Conservation (phyloP, 2,329 filamentous ascomycete species). For the Fusarium aywerte region DNA sequence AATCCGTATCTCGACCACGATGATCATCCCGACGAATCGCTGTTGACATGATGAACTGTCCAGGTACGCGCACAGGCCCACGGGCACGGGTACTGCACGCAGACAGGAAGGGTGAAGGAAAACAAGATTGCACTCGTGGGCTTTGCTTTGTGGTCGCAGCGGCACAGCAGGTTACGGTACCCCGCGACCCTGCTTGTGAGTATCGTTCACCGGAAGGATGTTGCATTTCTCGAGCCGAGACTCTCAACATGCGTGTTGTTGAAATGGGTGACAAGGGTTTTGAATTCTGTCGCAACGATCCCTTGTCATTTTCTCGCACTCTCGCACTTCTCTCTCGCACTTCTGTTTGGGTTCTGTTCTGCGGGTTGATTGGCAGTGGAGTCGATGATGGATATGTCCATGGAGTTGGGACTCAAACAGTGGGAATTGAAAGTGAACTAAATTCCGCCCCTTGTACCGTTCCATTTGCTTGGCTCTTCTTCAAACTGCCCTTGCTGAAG, state of each 20-base stretch:
- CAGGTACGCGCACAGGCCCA: constrained; percentile 1
- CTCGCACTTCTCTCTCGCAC: neutral
- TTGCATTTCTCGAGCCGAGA: constrained; percentile 16
- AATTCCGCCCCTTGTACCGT: neutral
- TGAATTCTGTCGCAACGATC: neutral
- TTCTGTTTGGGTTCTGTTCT: neutral
- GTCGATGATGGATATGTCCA: constrained; percentile 15
- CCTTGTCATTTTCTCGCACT: neutral
- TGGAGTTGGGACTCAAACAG: constrained; percentile 9
- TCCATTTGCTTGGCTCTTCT: neutral
- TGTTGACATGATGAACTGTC: constrained; percentile 1
- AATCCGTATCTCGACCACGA: constrained; percentile 3
- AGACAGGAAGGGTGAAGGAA: neutral
- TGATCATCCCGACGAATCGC: constrained; percentile 16
- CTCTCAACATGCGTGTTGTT: neutral
- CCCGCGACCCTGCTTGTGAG: constrained; percentile 22
- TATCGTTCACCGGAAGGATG: constrained; percentile 23
- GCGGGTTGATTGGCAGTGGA: constrained; percentile 2
- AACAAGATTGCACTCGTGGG: constrained; percentile 28
- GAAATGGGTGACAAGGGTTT: constrained; percentile 2
- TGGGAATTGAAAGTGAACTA: constrained; percentile 1
- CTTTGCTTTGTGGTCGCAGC: constrained; percentile 12
- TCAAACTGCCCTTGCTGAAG: constrained; percentile 13
- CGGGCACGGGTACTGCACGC: constrained; percentile 13
- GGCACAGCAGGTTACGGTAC: constrained; percentile 40